A percentile compares a stretch with the other conserved stretches of the same genome.
These are phyloP conservation scores for Penicillium sp. DNA, from an alignment of 2,329 filamentous ascomycete species.

Conservation along the genomic window DNA sequence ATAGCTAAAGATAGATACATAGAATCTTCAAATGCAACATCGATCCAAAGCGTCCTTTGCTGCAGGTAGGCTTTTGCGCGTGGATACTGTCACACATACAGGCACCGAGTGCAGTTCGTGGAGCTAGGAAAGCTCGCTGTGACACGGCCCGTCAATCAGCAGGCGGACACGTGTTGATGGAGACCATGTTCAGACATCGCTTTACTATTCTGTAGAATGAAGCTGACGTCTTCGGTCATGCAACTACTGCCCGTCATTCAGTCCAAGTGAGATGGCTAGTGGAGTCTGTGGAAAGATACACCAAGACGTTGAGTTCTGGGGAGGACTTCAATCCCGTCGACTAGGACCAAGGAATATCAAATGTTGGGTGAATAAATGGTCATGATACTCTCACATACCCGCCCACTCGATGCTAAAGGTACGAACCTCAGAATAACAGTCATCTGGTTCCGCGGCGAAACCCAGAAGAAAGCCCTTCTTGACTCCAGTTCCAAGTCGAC, in stretches of 20 bases:
- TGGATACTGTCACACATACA: not conserved
- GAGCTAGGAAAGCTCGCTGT: no score
- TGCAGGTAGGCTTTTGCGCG: not conserved
- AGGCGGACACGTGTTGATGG: not conserved
- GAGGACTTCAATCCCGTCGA: not conserved
- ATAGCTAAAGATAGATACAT: not conserved
- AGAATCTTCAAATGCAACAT: no score
- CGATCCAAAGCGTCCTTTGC: not conserved
- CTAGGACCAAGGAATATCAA: not conserved
- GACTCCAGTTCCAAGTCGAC: conserved; percentile 84
- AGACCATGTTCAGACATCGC: not conserved
- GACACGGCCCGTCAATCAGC: no score
- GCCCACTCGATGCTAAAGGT: conserved; percentile 92
- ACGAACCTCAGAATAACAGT: conserved; percentile 46
- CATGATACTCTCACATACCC: conserved; percentile 62
- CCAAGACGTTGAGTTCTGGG: not conserved
- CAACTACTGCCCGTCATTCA: not conserved
- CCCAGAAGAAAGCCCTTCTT: conserved; percentile 94
- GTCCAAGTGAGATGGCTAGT: not conserved
- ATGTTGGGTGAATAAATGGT: not conserved
- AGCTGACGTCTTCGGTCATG: no score
- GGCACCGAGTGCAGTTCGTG: not conserved
- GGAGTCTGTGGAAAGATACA: not conserved
- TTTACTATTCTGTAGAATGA: no score
- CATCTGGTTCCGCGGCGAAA: conserved; percentile 47